These are phyloP conservation scores for Ashbya aceris DNA, from an alignment of 1,139 yeast species.

Conservation along the genomic window DNA sequence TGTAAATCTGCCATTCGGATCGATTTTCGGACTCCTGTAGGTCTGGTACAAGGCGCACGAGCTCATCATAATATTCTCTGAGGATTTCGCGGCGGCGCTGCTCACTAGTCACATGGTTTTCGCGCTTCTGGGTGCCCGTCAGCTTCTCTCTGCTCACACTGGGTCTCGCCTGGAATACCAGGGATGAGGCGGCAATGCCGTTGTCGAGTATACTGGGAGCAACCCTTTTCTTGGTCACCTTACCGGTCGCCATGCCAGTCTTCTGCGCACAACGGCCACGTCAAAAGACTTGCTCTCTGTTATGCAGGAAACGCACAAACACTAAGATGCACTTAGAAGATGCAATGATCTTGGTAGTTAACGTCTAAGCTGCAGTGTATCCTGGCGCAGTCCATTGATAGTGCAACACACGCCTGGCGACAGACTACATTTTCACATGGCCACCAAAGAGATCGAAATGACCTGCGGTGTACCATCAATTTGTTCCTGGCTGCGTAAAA, in stretches of 20 bases:
- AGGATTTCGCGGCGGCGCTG: constrained; percentile 35
- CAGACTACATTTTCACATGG: no score
- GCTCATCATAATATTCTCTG: constrained; percentile 33
- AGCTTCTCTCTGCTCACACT: constrained; percentile 10
- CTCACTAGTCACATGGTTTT: constrained; percentile 37
- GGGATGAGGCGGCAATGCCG: neutral
- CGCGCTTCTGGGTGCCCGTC: constrained; percentile 32
- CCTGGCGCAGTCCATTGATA: no score
- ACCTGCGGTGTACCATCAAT: no score
- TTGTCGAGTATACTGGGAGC: neutral
- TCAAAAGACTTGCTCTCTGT: neutral
- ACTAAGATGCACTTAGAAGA: no score
- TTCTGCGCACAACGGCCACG: neutral
- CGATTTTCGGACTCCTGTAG: constrained; percentile 30
- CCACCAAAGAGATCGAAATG: no score
- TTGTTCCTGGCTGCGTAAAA: no score
- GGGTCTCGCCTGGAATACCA: neutral
- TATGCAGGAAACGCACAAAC: neutral
- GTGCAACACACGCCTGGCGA: no score
- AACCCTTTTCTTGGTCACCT: constrained; percentile 1
- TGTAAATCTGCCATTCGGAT: constrained; percentile 33
- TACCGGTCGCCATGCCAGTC: neutral
- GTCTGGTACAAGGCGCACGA: constrained; percentile 34
- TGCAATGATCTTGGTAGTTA: no score
- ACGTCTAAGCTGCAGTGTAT: no score